These are phyloP conservation scores for Annulohypoxylon moriforme DNA, from an alignment of 495 filamentous ascomycete species.

Conservation along the genomic window DNA sequence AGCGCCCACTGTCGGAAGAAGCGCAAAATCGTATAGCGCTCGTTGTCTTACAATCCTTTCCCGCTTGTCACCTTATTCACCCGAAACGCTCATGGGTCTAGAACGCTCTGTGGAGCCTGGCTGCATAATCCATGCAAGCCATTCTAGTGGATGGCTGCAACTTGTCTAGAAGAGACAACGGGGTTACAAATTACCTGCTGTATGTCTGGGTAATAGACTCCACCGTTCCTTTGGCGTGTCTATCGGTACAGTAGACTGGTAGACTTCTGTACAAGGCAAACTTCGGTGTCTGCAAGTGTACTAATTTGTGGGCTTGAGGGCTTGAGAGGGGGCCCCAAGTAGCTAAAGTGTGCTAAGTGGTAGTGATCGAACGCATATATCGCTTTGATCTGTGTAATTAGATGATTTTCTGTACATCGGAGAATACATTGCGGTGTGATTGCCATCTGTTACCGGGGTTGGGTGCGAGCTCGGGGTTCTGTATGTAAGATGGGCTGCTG, in stretches of 20 bases:
- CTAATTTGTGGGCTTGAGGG: conserved; percentile 40
- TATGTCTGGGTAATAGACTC: conserved; percentile 41
- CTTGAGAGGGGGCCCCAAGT: conserved; percentile 25
- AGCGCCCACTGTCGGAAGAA: conserved; percentile 27
- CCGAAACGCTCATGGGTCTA: conserved; percentile 42
- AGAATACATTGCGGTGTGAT: conserved; percentile 45
- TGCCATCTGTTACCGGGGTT: conserved; percentile 40
- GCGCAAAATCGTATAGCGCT: conserved; percentile 21
- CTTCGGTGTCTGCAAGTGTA: conserved; percentile 45
- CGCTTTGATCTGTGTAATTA: conserved; percentile 43
- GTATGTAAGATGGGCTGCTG: conserved; percentile 38
- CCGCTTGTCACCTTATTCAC: conserved; percentile 46
- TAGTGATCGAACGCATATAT: conserved; percentile 40
- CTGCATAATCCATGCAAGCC: conserved; percentile 45
- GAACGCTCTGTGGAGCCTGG: conserved; percentile 43
- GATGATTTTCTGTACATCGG: conserved; percentile 40
- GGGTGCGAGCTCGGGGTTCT: conserved; percentile 37
- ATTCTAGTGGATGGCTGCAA: conserved; percentile 43
- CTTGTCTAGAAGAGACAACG: conserved; percentile 43
- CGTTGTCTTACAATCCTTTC: conserved; percentile 38
- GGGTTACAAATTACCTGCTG: conserved; percentile 44
- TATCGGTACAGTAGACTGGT: conserved; percentile 30
- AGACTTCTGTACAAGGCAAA: conserved; percentile 44
- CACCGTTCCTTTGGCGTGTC: conserved; percentile 38
- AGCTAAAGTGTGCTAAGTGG: conserved; percentile 26